A percentile compares a stretch with the other conserved stretches of the same genome.
Conservation (phyloP, 805 yeast species). For the Wickerhamiella azyma region DNA sequence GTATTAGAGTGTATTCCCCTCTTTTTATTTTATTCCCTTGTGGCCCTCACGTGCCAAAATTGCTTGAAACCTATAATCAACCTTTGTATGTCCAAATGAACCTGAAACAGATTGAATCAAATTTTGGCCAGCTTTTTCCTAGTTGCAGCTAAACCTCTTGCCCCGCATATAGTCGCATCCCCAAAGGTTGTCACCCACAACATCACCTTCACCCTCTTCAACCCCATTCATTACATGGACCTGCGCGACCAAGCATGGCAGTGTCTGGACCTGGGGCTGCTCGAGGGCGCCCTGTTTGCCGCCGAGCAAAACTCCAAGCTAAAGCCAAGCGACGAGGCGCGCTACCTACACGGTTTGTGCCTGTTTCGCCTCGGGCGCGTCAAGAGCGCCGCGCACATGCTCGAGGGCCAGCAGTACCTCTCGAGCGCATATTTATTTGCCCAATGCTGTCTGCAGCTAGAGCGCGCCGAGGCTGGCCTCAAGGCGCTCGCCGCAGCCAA, state of each 20-base stretch:
- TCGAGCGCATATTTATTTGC: constrained; percentile 73
- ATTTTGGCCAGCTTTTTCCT: no score
- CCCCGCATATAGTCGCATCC: no score
- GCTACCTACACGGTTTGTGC: constrained; percentile 57
- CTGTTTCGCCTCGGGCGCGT: constrained; percentile 44
- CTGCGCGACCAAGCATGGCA: constrained; percentile 36
- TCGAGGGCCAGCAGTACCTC: constrained; percentile 37
- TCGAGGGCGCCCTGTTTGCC: constrained; percentile 69
- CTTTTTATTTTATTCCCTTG: no score
- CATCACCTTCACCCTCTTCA: neutral
- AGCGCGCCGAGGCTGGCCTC: constrained; percentile 48
- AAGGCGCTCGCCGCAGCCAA: constrained; percentile 29
- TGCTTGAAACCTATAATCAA: no score
- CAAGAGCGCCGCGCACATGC: constrained; percentile 40
- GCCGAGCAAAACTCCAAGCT: constrained; percentile 68
- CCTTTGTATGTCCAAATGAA: no score
- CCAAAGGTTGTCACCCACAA: no score
- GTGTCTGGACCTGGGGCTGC: constrained; percentile 54
- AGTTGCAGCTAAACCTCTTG: no score
- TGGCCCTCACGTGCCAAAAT: no score
- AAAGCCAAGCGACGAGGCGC: constrained; percentile 41
- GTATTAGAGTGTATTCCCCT: no score
- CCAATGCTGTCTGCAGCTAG: constrained; percentile 44
- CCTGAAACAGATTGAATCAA: no score
- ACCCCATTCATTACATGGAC: constrained; percentile 5